Evolutionary conservation across 257 asterid genomes (phyloP).

Genomic region (Plantago major): DNA sequence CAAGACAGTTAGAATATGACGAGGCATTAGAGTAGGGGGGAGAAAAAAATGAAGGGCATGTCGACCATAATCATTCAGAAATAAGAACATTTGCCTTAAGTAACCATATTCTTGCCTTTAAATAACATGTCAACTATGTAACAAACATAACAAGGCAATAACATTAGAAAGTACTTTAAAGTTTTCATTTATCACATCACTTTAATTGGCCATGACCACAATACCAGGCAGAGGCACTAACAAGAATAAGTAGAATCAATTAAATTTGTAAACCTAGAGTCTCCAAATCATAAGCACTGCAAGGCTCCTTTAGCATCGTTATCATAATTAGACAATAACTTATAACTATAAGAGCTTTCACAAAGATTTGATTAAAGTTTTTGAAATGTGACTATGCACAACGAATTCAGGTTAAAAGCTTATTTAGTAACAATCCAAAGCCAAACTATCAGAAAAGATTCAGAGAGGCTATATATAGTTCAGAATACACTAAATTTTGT

Average conservation of each 20-base stretch:
- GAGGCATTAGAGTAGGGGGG: neutral
- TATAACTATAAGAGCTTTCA: conserved; percentile 2
- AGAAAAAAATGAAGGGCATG: too few species aligned
- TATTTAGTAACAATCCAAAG: neutral
- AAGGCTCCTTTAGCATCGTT: too few species aligned
- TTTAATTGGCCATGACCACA: neutral
- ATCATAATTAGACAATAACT: too few species aligned
- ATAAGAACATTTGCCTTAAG: too few species aligned
- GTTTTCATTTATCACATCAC: neutral
- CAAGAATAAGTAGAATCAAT: too few species aligned
- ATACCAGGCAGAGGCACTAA: too few species aligned
- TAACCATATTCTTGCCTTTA: neutral
- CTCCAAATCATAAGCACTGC: too few species aligned
- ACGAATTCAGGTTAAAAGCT: neutral
- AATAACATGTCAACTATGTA: neutral
- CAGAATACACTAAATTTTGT: neutral
- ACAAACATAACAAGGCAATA: neutral
- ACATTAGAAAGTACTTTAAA: neutral
- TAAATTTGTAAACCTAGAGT: too few species aligned
- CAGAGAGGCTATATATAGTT: neutral
- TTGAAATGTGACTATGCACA: conserved; percentile 1
- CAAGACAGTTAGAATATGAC: conserved; percentile 1
- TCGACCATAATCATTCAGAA: too few species aligned
- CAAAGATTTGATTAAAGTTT: neutral
- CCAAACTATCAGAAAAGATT: conserved; percentile 1